Evolutionary conservation across 441 rosid species (phyloP), one percentile per base, ranked within the genome.

Genomic region (California macrophylla): DNA sequence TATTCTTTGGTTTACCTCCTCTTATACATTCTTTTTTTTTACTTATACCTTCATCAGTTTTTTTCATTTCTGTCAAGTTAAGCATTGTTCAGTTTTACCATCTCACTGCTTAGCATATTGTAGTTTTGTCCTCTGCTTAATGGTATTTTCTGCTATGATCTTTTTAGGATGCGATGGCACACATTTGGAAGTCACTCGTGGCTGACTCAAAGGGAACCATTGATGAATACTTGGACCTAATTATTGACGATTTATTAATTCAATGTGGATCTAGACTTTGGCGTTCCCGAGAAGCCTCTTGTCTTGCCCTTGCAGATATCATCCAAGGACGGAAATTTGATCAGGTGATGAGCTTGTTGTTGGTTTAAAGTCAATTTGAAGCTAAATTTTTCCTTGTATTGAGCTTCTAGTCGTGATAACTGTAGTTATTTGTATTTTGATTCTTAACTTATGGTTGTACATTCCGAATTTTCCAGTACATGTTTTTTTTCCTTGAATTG

Each of bases 211-310:
- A 78, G 89, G 88, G 64, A 82, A 90, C 96, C 47, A 84, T 94
- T 75, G 98, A 94, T 82, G 91, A 90, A 71, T 83, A 92, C 76
- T 79, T 94, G 76, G 94, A 89, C 77, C 78, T 84, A 42, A 92
- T 94, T 79, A 69, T 90, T 64, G 93, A 92, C 75, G 99, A 94
- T 83, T 82, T 94, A 71, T 69, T 86, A 69, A 73, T 66, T 36
- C 99, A 94, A 82, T 83, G 93, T 78, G 97, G 96, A 77, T 84
- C 98, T 78, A 83, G 98, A 85, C 97, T 92, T 72, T 92, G 98
- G 96, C 97, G 97, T 71, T 87, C 98, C n/a, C 94, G 96, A 73
- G 99, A 94, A 83, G 99, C 98, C 75, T 89, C 98, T 18, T 89
- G 97, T 85, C 90, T 85, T 71, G 96, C 98, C 72, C 90, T 94